Percentiles rank a stretch among this genome's conserved stretches.
These are phyloP conservation scores for Aspergillus sclerotiicarbonarius DNA, from an alignment of 495 filamentous ascomycete genomes.

Conservation along the genomic window DNA sequence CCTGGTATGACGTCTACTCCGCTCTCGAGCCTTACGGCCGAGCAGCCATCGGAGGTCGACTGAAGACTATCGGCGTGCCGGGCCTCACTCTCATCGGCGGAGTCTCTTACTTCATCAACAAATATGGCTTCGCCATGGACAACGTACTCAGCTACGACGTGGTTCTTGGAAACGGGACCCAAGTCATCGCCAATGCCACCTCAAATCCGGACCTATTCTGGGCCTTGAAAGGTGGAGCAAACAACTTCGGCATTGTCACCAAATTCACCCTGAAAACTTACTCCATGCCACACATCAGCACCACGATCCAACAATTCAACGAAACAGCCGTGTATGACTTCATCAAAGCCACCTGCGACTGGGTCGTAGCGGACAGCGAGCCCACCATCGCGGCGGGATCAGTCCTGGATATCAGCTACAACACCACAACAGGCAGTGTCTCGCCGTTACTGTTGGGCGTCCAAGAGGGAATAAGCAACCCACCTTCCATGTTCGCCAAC, in stretches of 20 bases:
- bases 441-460: slow-evolving; percentile 24
- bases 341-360: slow-evolving; percentile 20
- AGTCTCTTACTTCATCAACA: slow-evolving; percentile 31
- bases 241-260: slow-evolving; percentile 46
- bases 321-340: slow-evolving; percentile 25
- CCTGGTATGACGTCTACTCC: slow-evolving; percentile 40
- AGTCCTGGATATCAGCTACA: slow-evolving; percentile 24
- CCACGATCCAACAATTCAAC: slow-evolving; percentile 33
- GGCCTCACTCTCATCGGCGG: slow-evolving; percentile 26
- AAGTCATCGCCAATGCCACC: slow-evolving; percentile 23
- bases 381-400: slow-evolving; percentile 26
- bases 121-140: slow-evolving; percentile 32
- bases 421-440: slow-evolving; percentile 18
- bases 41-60: slow-evolving; percentile 48
- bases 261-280: slow-evolving; percentile 47
- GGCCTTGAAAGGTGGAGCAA: slow-evolving; percentile 41
- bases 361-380: slow-evolving; percentile 16
- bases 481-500: slow-evolving; percentile 29
- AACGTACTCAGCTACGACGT: slow-evolving; percentile 32
- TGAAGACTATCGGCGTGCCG: slow-evolving; percentile 37
- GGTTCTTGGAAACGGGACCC: slow-evolving; percentile 29
- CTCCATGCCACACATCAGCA: slow-evolving; percentile 34
- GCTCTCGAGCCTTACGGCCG: slow-evolving; percentile 37
- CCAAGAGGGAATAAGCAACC: slow-evolving; percentile 26
- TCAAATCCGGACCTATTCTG: slow-evolving; percentile 34